Evolutionary conservation across 1,284 basidiomycete species (phyloP).

Genomic region (Melampsora americana): DNA sequence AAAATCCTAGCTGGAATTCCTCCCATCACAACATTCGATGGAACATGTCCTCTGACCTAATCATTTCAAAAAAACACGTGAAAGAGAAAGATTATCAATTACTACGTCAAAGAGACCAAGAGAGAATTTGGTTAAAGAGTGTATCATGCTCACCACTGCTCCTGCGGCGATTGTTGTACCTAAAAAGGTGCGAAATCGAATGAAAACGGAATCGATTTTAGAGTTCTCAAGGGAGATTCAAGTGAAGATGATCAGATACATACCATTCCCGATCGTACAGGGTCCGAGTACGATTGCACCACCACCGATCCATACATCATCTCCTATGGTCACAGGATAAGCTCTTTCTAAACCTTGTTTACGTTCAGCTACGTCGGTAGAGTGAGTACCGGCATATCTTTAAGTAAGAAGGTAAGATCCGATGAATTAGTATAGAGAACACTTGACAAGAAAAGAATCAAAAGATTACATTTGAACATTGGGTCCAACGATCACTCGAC

Average conservation of each 20-base stretch:
- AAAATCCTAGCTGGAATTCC: slow-evolving; percentile 45
- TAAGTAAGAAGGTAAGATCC: slow-evolving; percentile 11
- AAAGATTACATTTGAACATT: slow-evolving; percentile 47
- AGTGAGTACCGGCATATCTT: slow-evolving; percentile 47
- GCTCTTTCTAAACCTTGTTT: slow-evolving; percentile 48
- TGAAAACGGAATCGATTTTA: no score
- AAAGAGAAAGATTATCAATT: neutral
- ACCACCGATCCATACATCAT: slow-evolving; percentile 49
- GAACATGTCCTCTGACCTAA: slow-evolving; percentile 45
- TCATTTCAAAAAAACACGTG: neutral
- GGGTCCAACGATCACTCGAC: slow-evolving; percentile 45
- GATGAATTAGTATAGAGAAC: neutral
- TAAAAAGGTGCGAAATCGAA: neutral
- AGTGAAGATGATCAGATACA: slow-evolving; percentile 1
- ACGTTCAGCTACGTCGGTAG: slow-evolving; percentile 46
- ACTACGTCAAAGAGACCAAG: neutral
- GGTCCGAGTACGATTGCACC: slow-evolving; percentile 46
- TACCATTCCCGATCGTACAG: slow-evolving; percentile 35
- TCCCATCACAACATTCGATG: slow-evolving; percentile 46
- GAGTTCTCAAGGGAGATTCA: no score
- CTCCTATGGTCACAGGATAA: slow-evolving; percentile 49
- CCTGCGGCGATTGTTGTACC: slow-evolving; percentile 36
- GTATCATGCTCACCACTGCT: slow-evolving; percentile 22
- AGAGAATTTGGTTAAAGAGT: neutral
- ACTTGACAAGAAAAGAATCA: neutral